A percentile compares a stretch with the other conserved stretches of the same genome.
These are phyloP conservation scores for Leccinum cinnamomeum DNA, from an alignment of 1,284 basidiomycete genomes.

Conservation along the genomic window DNA sequence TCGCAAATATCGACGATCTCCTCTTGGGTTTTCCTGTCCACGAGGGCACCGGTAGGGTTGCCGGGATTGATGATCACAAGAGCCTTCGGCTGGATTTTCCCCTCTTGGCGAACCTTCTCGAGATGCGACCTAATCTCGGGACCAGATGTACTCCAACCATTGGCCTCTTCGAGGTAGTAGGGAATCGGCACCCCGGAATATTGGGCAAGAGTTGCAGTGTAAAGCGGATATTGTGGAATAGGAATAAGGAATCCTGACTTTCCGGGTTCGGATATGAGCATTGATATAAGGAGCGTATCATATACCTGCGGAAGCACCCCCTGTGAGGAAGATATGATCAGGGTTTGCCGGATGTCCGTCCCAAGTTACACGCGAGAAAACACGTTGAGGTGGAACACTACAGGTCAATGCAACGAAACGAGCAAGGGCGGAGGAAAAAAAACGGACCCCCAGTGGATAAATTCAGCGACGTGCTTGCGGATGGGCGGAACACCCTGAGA, in stretches of 20 bases:
- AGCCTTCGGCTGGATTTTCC: slow-evolving; percentile 65
- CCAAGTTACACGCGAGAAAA: slow-evolving; percentile 57
- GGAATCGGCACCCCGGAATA: slow-evolving; percentile 80
- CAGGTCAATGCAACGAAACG: slow-evolving; percentile 10
- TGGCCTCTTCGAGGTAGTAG: slow-evolving; percentile 85
- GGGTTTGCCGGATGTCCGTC: slow-evolving; percentile 87
- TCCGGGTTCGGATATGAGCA: slow-evolving; percentile 66
- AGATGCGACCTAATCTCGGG: slow-evolving; percentile 69
- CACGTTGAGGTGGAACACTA: background rate
- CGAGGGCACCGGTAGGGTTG: slow-evolving; percentile 88
- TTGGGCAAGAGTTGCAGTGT: slow-evolving; percentile 92
- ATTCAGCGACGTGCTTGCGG: slow-evolving; percentile 86
- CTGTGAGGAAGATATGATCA: slow-evolving; percentile 90
- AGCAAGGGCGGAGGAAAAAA: background rate
- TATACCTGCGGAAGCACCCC: slow-evolving; percentile 92
- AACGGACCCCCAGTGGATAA: slow-evolving; percentile 51
- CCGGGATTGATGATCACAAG: slow-evolving; percentile 96
- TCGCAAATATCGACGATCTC: slow-evolving; percentile 81
- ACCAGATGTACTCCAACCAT: slow-evolving; percentile 86
- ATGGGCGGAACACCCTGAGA: slow-evolving; percentile 92
- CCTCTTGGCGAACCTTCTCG: slow-evolving; percentile 63
- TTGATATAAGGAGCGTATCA: slow-evolving; percentile 74
- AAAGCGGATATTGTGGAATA: slow-evolving; percentile 97
- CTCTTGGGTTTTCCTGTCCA: slow-evolving; percentile 71
- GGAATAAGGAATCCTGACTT: slow-evolving; percentile 87